A percentile compares a stretch with the other conserved stretches of the same genome.
Evolutionary conservation across 1,284 basidiomycete species (phyloP).

Genomic region (Mycena sp.): DNA sequence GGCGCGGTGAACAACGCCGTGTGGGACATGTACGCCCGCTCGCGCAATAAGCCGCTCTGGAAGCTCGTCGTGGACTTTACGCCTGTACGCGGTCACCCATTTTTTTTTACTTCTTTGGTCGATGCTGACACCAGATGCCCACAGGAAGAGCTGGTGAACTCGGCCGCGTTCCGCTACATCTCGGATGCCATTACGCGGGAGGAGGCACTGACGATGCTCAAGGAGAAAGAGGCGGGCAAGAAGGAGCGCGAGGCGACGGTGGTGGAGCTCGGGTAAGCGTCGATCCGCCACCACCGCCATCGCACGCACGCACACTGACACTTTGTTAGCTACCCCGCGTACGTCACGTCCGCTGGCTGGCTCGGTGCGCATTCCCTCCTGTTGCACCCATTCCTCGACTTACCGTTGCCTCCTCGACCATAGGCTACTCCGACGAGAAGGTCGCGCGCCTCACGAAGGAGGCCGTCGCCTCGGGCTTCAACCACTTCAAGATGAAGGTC

Average conservation of each 20-base stretch:
- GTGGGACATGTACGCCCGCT: constrained; percentile 87
- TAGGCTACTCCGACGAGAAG: constrained; percentile 91
- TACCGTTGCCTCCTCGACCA: neutral
- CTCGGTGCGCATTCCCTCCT: constrained; percentile 78
- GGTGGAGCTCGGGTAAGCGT: constrained; percentile 62
- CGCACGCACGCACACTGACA: neutral
- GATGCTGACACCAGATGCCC: neutral
- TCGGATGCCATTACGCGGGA: constrained; percentile 92
- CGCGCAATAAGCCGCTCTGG: constrained; percentile 84
- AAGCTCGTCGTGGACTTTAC: constrained; percentile 87
- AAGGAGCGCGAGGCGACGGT: constrained; percentile 81
- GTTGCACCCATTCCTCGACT: no score
- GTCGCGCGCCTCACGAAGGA: constrained; percentile 87
- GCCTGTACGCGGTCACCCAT: constrained; percentile 68
- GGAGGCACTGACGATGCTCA: constrained; percentile 88
- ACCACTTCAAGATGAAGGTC: constrained; percentile 98
- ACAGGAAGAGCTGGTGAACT: constrained; percentile 87
- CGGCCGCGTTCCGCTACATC: constrained; percentile 91
- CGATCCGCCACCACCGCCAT: neutral
- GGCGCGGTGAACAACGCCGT: constrained; percentile 85
- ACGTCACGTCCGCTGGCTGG: constrained; percentile 96
- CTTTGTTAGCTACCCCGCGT: constrained; percentile 87
- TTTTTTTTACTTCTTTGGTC: constrained; percentile 36
- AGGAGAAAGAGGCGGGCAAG: constrained; percentile 81
- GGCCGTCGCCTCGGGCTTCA: constrained; percentile 88